Conservation (phyloP, 2,329 filamentous ascomycete genomes). For the Cladobotryum protrusum region DNA sequence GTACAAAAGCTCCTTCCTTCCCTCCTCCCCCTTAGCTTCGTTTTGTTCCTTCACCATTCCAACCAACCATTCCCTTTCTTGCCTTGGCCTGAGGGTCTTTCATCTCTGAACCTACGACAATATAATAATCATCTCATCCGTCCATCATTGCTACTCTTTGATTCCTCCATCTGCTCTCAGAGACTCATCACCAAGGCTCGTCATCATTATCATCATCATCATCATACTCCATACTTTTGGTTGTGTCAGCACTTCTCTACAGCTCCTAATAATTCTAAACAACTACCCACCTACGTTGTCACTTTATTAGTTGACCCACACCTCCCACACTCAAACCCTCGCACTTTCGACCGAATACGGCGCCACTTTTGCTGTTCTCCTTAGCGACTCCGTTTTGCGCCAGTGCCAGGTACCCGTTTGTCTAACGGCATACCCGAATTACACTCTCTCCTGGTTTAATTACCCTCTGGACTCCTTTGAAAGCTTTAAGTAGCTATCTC, state of each 20-base stretch:
- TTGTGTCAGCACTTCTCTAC: not conserved
- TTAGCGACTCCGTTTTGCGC: slow-evolving; percentile 12
- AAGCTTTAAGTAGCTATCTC: slow-evolving; percentile 11
- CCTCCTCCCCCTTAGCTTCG: slow-evolving; percentile 14
- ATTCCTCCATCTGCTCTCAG: not conserved
- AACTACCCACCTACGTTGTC: not conserved
- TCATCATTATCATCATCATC: not conserved
- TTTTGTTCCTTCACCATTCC: slow-evolving; percentile 9
- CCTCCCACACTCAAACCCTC: slow-evolving; percentile 3
- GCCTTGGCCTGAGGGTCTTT: not conserved
- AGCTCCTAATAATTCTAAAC: not conserved
- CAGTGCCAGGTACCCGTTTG: slow-evolving; percentile 19
- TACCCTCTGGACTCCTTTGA: slow-evolving; percentile 7
- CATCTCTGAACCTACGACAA: not conserved
- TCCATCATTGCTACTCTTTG: not conserved
- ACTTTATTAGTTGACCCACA: not conserved
- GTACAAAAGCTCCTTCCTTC: slow-evolving; percentile 22
- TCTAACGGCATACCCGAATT: slow-evolving; percentile 9
- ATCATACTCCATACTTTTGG: not conserved
- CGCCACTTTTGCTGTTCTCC: slow-evolving; percentile 13
- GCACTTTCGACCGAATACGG: slow-evolving; percentile 11
- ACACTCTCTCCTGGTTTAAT: not conserved
- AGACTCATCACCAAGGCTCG: not conserved
- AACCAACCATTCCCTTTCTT: not conserved
- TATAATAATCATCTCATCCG: slow-evolving; percentile 4